Conservation (phyloP, 441 rosid species). For the Gossypium aridum region DNA sequence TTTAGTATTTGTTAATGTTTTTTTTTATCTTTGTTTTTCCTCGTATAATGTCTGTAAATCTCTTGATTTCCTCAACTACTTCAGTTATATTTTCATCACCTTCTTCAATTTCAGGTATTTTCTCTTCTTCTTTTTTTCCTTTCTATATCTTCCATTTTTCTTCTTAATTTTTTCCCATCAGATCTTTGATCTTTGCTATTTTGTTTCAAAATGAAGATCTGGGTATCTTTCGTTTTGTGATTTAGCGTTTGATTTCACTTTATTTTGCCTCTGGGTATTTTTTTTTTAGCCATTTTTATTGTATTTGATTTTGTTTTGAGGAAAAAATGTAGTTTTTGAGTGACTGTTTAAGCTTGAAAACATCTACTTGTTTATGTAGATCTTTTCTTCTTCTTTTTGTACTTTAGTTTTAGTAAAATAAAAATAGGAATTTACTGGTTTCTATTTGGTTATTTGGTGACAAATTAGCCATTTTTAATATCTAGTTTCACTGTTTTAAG, state of each 20-base stretch:
- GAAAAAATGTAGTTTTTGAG: not conserved
- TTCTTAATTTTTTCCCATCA: conserved; percentile 1
- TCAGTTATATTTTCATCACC: not conserved
- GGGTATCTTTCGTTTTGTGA: conserved; percentile 17
- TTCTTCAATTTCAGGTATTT: not conserved
- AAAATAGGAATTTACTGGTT: conserved; percentile 6
- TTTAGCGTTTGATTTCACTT: conserved; percentile 13
- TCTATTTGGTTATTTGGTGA: conserved; percentile 4
- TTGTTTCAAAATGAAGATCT: conserved; percentile 20
- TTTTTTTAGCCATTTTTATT: not conserved
- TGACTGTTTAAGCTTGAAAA: conserved; percentile 11
- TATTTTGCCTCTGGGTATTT: not conserved
- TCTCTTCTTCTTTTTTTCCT: not conserved
- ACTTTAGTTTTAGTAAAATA: conserved; percentile 3
- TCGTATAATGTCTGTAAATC: conserved; percentile 27
- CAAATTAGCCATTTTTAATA: not conserved
- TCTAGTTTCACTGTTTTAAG: not conserved
- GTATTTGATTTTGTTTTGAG: not conserved
- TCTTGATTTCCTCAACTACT: conserved; percentile 20
- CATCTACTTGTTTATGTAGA: conserved; percentile 17
- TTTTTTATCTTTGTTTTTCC: conserved; percentile 4
- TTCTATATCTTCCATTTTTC: not conserved
- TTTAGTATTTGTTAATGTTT: not conserved
- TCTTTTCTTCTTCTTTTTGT: conserved; percentile 11
- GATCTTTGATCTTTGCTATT: conserved; percentile 33